Conservation (phyloP, 139 green algal species). For the Tetratostichococcus sp. region DNA sequence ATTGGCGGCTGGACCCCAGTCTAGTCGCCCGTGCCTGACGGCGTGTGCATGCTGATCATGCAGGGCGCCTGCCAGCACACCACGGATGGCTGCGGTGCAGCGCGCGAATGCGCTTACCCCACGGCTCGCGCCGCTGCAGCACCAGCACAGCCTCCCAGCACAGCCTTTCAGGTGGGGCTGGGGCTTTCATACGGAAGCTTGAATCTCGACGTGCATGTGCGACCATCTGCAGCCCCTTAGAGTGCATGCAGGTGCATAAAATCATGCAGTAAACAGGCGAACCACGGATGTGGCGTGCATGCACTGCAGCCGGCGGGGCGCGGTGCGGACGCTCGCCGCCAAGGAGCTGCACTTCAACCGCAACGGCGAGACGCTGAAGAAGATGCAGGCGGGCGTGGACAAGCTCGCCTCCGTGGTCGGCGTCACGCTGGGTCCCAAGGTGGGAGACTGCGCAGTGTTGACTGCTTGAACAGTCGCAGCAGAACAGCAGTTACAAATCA, state of each 20-base stretch:
- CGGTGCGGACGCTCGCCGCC: slow-evolving; percentile 50
- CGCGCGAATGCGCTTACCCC: neutral
- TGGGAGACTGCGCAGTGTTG: no score
- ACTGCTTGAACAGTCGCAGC: no score
- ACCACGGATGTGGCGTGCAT: neutral
- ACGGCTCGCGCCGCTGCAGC: neutral
- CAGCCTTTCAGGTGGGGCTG: neutral
- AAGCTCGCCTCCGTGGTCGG: slow-evolving; percentile 98
- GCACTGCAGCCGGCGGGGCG: neutral
- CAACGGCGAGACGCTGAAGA: slow-evolving; percentile 94
- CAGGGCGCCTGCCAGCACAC: neutral
- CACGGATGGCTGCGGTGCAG: neutral
- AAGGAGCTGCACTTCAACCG: slow-evolving; percentile 99
- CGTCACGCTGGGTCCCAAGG: slow-evolving; percentile 99
- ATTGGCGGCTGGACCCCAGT: neutral
- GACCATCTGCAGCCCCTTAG: neutral
- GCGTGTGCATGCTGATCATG: no score
- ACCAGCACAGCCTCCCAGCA: neutral
- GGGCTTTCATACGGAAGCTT: no score
- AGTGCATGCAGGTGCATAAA: no score
- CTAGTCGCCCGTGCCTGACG: neutral
- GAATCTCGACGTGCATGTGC: neutral
- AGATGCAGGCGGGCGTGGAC: slow-evolving; percentile 94
- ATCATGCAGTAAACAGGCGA: neutral
- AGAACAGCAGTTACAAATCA: no score